phyloP scores from a whole-genome alignment of 164 flowering plant genomes.

The Cinnamomum micranthum region DNA sequence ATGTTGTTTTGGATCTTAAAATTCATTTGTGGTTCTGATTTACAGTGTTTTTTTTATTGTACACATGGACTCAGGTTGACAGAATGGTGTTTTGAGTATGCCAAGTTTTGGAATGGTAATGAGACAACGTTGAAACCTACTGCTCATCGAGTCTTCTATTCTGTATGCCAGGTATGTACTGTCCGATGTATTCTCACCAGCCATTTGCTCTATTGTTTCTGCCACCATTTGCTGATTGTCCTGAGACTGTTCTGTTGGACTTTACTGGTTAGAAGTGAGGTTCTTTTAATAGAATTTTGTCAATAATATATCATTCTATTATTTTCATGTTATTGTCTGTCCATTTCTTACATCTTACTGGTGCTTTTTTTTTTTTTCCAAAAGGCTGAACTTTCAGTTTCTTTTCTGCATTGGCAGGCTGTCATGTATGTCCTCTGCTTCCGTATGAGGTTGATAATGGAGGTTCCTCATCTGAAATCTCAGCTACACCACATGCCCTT shows the following conservation, averaged over 20 bases:
- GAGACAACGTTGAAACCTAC: slow-evolving; percentile 36
- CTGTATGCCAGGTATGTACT: slow-evolving; percentile 77
- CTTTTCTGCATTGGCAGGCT: slow-evolving; percentile 51
- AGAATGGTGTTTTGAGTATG: slow-evolving; percentile 67
- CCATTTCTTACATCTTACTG: neutral
- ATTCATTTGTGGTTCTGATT: neutral
- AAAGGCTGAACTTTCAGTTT: neutral
- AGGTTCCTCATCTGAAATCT: slow-evolving; percentile 44
- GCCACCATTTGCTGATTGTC: too few species aligned
- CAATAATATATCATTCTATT: neutral
- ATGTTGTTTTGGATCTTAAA: neutral
- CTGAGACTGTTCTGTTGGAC: too few species aligned
- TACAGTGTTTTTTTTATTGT: neutral
- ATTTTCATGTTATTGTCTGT: neutral
- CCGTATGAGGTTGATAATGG: slow-evolving; percentile 67
- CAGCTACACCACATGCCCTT: slow-evolving; percentile 49
- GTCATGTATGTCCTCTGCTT: slow-evolving; percentile 90
- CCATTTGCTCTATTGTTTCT: too few species aligned
- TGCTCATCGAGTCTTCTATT: slow-evolving; percentile 65
- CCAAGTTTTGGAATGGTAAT: slow-evolving; percentile 32
- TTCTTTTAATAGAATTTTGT: too few species aligned
- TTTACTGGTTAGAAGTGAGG: too few species aligned
- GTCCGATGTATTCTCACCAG: neutral
- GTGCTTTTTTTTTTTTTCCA: neutral
- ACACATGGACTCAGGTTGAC: slow-evolving; percentile 46